Conservation (phyloP, 768 basidiomycete genomes). For the Amanita polypyramis region DNA sequence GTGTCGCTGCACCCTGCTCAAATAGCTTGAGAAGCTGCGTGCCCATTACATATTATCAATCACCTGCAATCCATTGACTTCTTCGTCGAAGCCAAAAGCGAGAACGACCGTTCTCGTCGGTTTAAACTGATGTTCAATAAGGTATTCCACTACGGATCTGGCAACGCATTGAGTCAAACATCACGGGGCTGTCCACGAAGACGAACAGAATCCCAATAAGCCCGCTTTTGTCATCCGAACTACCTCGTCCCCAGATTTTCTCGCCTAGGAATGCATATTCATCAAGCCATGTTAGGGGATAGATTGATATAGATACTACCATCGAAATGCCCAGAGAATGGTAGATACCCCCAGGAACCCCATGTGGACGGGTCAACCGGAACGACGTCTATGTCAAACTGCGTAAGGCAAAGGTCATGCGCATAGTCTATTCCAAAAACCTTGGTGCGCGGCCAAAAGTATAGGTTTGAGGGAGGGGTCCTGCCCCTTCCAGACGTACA, state of each 20-base stretch:
- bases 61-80: conserved; percentile 42
- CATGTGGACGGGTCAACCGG: conserved; percentile 43
- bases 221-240: conserved; percentile 34
- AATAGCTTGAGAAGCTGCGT: not conserved
- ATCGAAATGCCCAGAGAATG: conserved; percentile 49
- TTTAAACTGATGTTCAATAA: conserved; percentile 35
- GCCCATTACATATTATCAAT: conserved; percentile 5
- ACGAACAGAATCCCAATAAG: conserved; percentile 21
- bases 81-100: conserved; percentile 72
- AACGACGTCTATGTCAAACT: conserved; percentile 38
- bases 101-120: conserved; percentile 56
- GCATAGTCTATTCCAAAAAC: conserved; percentile 16
- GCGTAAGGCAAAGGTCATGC: not conserved
- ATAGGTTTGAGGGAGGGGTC: conserved; percentile 56
- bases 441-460: conserved; percentile 60
- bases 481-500: conserved; percentile 64
- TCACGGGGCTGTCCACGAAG: not conserved
- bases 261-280: conserved; percentile 15
- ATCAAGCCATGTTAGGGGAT: not conserved
- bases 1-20: conserved; percentile 40
- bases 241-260: conserved; percentile 40
- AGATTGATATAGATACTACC: conserved; percentile 17
- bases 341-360: conserved; percentile 43
- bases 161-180: not conserved
- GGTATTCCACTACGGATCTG: conserved; percentile 11